A percentile compares a stretch with the other conserved stretches of the same genome.
These are phyloP conservation scores for Boletus huronensis DNA, from an alignment of 768 basidiomycete species.

Conservation along the genomic window DNA sequence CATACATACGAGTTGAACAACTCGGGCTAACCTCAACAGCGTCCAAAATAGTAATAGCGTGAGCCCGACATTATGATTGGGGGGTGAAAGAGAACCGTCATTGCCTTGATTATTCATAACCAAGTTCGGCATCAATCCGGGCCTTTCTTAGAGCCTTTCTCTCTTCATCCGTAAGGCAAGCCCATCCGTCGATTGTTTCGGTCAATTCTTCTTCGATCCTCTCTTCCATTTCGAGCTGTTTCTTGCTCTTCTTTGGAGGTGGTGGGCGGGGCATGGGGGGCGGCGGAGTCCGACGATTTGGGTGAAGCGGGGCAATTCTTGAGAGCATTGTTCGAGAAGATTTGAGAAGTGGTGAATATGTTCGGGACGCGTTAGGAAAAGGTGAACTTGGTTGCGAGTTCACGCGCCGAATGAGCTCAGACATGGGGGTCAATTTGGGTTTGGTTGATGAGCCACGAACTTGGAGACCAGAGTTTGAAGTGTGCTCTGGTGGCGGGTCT, in stretches of 20 bases:
- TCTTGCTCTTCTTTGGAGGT: conserved; percentile 75
- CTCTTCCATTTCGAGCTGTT: conserved; percentile 71
- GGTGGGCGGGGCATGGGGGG: conserved; percentile 69
- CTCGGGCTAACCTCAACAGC: neutral
- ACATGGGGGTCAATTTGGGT: conserved; percentile 62
- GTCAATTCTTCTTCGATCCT: conserved; percentile 77
- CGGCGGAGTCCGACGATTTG: conserved; percentile 68
- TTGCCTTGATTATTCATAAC: conserved; percentile 41
- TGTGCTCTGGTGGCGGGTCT: conserved; percentile 3
- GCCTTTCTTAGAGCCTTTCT: conserved; percentile 52
- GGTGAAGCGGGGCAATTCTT: conserved; percentile 72
- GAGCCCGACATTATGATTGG: neutral
- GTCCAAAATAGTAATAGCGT: neutral
- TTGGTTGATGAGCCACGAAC: conserved; percentile 42
- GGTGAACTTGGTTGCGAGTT: conserved; percentile 66
- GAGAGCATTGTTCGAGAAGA: conserved; percentile 59
- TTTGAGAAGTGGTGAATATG: conserved; percentile 66
- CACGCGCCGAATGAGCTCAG: conserved; percentile 70
- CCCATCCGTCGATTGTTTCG: conserved; percentile 68
- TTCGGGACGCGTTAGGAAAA: conserved; percentile 21
- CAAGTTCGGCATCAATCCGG: conserved; percentile 63
- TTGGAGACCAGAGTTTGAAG: conserved; percentile 8
- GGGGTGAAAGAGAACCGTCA: neutral
- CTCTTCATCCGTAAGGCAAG: conserved; percentile 38
- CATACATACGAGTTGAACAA: neutral